Percentiles rank a stretch among this genome's conserved stretches.
phyloP scores from a whole-genome alignment of 352 stramenopile genomes.

The Phytopythium helicoides region DNA sequence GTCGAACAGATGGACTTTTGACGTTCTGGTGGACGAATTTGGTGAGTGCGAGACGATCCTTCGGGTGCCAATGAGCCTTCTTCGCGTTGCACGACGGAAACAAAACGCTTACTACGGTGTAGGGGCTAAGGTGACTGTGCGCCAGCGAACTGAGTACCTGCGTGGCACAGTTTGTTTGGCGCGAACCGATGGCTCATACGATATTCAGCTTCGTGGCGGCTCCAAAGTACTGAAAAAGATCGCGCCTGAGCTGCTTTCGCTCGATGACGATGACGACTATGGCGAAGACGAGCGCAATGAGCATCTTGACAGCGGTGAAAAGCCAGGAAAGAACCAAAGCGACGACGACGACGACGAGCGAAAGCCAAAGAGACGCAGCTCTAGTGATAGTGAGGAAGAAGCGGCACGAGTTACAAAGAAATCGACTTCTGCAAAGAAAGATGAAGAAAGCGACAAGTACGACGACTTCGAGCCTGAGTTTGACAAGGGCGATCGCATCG shows the following conservation, averaged over 20 bases:
- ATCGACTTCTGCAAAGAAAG: constrained; percentile 14
- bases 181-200: constrained; percentile 52
- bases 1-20: constrained; percentile 59
- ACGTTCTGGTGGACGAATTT: constrained; percentile 55
- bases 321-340: neutral
- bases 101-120: constrained; percentile 34
- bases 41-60: constrained; percentile 37
- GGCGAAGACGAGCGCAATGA: constrained; percentile 17
- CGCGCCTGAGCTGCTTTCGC: constrained; percentile 39
- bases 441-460: constrained; percentile 11
- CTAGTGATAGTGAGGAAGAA: constrained; percentile 16
- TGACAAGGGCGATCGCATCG: constrained; percentile 45
- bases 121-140: constrained; percentile 46
- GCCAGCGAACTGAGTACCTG: constrained; percentile 51
- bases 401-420: no score
- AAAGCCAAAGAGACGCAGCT: constrained; percentile 6
- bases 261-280: constrained; percentile 35
- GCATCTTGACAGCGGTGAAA: neutral
- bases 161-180: constrained; percentile 37
- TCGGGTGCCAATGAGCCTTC: constrained; percentile 24
- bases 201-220: constrained; percentile 31
- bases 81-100: constrained; percentile 12
- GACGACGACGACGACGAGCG: constrained; percentile 8
- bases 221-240: constrained; percentile 31
- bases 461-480: constrained; percentile 54